Base-by-base conservation (phyloP, 805 yeast genomes). In the Metschnikowia chrysomelidarum region DNA sequence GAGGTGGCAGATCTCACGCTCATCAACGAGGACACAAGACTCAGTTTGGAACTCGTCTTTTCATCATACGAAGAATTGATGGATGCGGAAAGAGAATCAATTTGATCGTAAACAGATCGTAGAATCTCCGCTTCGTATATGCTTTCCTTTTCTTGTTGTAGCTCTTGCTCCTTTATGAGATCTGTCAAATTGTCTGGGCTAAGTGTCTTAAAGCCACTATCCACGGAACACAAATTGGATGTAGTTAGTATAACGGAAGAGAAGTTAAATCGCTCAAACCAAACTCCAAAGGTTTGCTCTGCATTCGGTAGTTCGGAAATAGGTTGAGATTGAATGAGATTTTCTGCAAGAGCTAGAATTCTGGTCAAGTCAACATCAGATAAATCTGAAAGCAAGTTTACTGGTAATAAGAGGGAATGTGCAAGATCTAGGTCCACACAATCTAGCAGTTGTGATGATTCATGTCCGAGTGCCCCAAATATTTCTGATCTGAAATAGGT, bases 401-500 rank as follows among this genome's bases (percentile, higher is more conserved):
- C 30, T 0, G 72, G 69, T 3, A 70, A 63, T 4, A 67, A 28
- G 13, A 58, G 44, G 16, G 60, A 48, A 48, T 67, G 72, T 5
- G 67, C 53, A 3, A 54, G 24, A 35, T 67, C 71, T 15, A 38
- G 43, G 33, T 67, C 72, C 5, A 62, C 47, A 10, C 31, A 33
- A 4, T 34, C 34, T 5, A 41, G 21, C 8, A 18, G 32, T 27
- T 38, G 37, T 20, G 44, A 50, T 5, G 21, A 33, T 7, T 22
- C 22, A 7, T 35, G 24, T 7, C 44, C 47, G 26, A 64, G 46
- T 21, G 43, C 29, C 2, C 47, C 46, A 13, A 75, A 46, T 1
- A 84, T 62, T 4, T 60, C 62, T 2, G 63, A 64, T 44, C 73
- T 76, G 30, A 67, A 68, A 19, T 59, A 52, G 2, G 74, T 26